Conservation (phyloP, 768 basidiomycete genomes). For the Hypholoma fasciculare region DNA sequence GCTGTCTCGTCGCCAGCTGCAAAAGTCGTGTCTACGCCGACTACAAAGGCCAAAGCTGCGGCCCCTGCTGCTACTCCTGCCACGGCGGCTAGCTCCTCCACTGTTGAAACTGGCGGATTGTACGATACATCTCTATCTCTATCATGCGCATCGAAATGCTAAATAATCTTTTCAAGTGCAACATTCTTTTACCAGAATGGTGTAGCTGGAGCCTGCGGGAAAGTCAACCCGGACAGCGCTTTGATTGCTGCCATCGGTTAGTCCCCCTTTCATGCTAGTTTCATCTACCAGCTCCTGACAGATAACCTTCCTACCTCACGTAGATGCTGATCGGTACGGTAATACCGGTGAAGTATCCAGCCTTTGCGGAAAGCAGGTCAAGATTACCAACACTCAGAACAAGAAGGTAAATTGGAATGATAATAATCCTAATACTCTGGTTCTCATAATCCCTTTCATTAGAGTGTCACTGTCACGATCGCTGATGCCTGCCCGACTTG, state of each 20-base stretch:
- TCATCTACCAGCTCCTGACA: not conserved
- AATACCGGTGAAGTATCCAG: conserved; percentile 42
- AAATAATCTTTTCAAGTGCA: conserved; percentile 37
- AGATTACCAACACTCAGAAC: conserved; percentile 62
- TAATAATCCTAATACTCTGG: not conserved
- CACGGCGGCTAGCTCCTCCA: conserved; percentile 13
- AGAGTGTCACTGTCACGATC: conserved; percentile 60
- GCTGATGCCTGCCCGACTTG: conserved; percentile 87
- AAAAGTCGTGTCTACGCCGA: no score
- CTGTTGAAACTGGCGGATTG: conserved; percentile 44
- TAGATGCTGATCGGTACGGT: conserved; percentile 57
- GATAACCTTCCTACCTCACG: not conserved
- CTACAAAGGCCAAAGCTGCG: no score
- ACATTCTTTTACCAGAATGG: conserved; percentile 75
- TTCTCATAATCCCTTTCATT: conserved; percentile 2
- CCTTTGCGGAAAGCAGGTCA: conserved; percentile 67
- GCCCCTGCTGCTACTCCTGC: not conserved
- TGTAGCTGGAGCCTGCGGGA: conserved; percentile 80
- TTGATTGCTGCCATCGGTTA: conserved; percentile 64
- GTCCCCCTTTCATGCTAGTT: conserved; percentile 19
- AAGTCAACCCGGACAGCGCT: conserved; percentile 52
- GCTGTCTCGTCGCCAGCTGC: not conserved
- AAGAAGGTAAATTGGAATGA: conserved; percentile 37
- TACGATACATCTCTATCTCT: conserved; percentile 26
- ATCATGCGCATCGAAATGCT: conserved; percentile 6